phyloP scores from a whole-genome alignment of 1,284 basidiomycete genomes.

The Papiliotrema nemorosa region DNA sequence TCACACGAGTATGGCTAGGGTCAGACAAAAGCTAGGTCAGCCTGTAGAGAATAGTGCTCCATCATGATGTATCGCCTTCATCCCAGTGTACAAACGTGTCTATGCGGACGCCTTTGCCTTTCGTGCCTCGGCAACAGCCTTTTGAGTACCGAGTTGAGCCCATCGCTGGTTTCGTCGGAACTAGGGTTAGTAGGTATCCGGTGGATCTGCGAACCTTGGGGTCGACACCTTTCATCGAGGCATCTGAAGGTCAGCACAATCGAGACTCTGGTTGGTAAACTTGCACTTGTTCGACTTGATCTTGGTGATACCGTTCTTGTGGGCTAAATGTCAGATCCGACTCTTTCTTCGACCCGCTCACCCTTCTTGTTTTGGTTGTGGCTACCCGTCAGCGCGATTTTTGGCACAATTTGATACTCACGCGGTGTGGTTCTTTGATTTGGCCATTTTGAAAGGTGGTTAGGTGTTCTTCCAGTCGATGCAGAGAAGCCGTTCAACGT shows the following conservation, averaged over 20 bases:
- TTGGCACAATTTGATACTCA: conserved; percentile 18
- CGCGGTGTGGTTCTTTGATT: conserved; percentile 59
- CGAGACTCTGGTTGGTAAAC: too few species aligned
- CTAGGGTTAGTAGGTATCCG: conserved; percentile 18
- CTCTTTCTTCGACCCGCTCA: conserved; percentile 18
- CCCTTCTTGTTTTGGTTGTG: conserved; percentile 76
- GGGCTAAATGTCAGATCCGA: conserved; percentile 52
- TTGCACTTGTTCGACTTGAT: conserved; percentile 63
- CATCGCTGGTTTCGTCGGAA: conserved; percentile 52
- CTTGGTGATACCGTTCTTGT: conserved; percentile 93
- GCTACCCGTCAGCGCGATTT: conserved; percentile 48
- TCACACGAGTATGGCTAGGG: conserved; percentile 40
- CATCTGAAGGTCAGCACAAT: too few species aligned
- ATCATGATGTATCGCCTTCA: conserved; percentile 6
- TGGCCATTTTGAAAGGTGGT: conserved; percentile 51
- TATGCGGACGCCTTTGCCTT: conserved; percentile 33
- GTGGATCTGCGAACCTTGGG: conserved; percentile 45
- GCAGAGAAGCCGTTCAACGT: too few species aligned
- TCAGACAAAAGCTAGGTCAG: conserved; percentile 30
- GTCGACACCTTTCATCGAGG: conserved; percentile 80
- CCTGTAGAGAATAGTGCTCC: background rate
- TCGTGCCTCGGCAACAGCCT: conserved; percentile 42
- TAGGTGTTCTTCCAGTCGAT: too few species aligned
- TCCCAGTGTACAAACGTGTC: conserved; percentile 9
- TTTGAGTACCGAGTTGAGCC: conserved; percentile 50